Evolutionary conservation across 2,329 filamentous ascomycete species (phyloP).

Genomic region (Lecanicillium sp.): DNA sequence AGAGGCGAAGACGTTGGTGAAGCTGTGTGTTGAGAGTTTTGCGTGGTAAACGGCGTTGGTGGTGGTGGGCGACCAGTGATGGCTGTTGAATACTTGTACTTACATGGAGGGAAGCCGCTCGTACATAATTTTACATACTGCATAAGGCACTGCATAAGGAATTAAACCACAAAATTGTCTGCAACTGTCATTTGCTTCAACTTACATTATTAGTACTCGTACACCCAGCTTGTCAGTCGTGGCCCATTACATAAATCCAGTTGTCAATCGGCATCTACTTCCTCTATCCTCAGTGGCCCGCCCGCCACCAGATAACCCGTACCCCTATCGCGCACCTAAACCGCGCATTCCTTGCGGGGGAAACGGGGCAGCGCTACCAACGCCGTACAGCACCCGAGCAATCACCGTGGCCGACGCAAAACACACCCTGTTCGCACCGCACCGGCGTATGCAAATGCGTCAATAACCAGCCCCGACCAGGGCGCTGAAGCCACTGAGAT

Average conservation of each 20-base stretch:
- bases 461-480: too few species aligned
- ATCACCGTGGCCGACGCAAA: too few species aligned
- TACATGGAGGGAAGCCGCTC: neutral
- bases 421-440: too few species aligned
- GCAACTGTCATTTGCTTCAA: neutral
- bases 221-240: conserved; percentile 1
- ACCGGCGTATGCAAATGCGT: too few species aligned
- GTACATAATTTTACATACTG: neutral
- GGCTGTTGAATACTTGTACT: neutral
- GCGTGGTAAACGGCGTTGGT: conserved; percentile 5
- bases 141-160: neutral
- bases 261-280: neutral
- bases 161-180: neutral
- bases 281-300: neutral
- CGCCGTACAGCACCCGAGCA: too few species aligned
- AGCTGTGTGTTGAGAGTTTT: conserved; percentile 11
- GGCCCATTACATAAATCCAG: neutral
- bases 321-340: neutral
- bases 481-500: too few species aligned
- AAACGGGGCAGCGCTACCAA: neutral
- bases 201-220: neutral
- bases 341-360: neutral
- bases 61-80: neutral
- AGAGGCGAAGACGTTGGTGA: conserved; percentile 10
- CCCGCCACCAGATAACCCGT: conserved; percentile 4